Percentiles rank a stretch among this genome's conserved stretches.
Conservation (phyloP, 495 filamentous ascomycete genomes). For the Collariella sp. region DNA sequence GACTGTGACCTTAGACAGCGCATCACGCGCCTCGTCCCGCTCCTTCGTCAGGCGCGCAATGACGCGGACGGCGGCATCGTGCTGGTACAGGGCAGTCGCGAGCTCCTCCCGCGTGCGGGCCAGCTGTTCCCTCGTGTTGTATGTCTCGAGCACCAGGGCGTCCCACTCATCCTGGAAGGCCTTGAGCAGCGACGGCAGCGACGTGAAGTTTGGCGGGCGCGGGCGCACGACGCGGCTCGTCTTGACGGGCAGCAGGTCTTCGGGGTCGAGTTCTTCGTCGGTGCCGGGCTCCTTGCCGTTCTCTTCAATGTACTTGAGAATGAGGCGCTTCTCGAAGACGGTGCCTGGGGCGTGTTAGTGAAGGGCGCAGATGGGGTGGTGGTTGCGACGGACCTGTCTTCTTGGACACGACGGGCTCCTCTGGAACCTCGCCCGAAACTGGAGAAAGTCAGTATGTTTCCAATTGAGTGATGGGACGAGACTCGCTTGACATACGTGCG, state of each 20-base stretch:
- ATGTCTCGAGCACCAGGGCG: slow-evolving; percentile 80
- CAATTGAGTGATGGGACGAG: not conserved
- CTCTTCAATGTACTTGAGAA: slow-evolving; percentile 90
- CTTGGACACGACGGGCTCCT: slow-evolving; percentile 86
- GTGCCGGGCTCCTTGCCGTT: slow-evolving; percentile 91
- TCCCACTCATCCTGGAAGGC: slow-evolving; percentile 99
- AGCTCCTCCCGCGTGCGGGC: slow-evolving; percentile 88
- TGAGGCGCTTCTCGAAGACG: slow-evolving; percentile 88
- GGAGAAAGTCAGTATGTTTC: slow-evolving; percentile 16
- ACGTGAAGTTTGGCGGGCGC: slow-evolving; percentile 88
- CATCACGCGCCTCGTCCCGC: slow-evolving; percentile 85
- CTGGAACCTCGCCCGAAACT: slow-evolving; percentile 97
- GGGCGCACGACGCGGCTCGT: slow-evolving; percentile 73
- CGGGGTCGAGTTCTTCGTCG: slow-evolving; percentile 73
- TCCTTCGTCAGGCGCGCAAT: slow-evolving; percentile 83
- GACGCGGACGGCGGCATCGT: slow-evolving; percentile 89
- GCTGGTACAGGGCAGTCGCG: slow-evolving; percentile 85
- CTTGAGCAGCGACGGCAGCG: slow-evolving; percentile 89
- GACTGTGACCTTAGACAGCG: slow-evolving; percentile 77
- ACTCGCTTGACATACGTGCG: slow-evolving; percentile 47
- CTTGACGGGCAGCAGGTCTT: slow-evolving; percentile 84
- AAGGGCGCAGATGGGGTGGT: not conserved
- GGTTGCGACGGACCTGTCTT: slow-evolving; percentile 66
- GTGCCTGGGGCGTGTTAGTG: slow-evolving; percentile 48
- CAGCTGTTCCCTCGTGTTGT: slow-evolving; percentile 78